Evolutionary conservation across 495 filamentous ascomycete genomes (phyloP).

Genomic region (Aspergillus cavernicola): DNA sequence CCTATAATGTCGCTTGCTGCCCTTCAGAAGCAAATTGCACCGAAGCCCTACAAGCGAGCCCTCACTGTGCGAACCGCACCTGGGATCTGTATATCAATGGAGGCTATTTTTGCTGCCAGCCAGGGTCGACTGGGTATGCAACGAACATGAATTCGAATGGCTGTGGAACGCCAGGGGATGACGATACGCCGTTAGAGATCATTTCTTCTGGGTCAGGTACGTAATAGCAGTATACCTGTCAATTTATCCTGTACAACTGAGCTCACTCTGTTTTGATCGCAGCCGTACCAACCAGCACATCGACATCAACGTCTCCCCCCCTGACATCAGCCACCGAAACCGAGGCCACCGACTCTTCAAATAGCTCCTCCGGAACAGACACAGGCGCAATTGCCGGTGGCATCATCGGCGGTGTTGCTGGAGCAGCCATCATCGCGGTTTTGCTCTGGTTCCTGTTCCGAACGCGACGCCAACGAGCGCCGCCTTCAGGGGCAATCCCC

Average conservation of each 20-base stretch:
- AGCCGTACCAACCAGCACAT: too few species aligned
- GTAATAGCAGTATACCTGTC: too few species aligned
- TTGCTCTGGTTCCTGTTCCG: neutral
- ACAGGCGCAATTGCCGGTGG: conserved; percentile 8
- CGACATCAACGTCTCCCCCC: too few species aligned
- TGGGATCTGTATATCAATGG: conserved; percentile 14
- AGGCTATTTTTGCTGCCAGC: conserved; percentile 10
- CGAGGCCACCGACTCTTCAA: too few species aligned
- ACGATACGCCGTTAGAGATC: neutral
- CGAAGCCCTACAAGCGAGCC: neutral
- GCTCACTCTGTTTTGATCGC: too few species aligned
- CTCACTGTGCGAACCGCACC: conserved; percentile 5
- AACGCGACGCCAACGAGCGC: neutral
- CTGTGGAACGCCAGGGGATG: neutral
- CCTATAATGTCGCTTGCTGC: conserved; percentile 11
- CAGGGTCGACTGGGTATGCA: neutral
- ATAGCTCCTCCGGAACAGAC: neutral
- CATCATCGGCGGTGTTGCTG: conserved; percentile 6
- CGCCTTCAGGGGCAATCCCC: neutral
- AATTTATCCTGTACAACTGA: too few species aligned
- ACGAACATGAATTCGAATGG: neutral
- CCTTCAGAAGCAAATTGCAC: neutral
- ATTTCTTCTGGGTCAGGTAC: neutral
- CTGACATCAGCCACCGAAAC: too few species aligned
- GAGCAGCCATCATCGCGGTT: neutral